Evolutionary conservation across 2,329 filamentous ascomycete genomes (phyloP).

Genomic region (Phaeoacremonium minimum): DNA sequence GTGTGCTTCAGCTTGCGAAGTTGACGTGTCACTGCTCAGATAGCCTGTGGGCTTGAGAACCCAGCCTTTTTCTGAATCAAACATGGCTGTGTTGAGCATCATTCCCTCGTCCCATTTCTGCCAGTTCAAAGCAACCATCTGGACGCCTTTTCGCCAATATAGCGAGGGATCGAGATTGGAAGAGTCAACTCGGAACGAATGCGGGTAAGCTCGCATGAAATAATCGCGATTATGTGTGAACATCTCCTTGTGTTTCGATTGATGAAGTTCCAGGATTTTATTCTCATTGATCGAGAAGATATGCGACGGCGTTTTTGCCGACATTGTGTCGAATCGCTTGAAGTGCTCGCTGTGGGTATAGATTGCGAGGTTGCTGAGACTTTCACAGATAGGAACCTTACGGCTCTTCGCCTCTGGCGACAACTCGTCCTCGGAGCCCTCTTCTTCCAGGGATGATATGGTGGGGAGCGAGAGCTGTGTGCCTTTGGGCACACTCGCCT

Average conservation of each 20-base stretch:
- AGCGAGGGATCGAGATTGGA: constrained; percentile 92
- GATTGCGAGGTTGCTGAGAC: constrained; percentile 70
- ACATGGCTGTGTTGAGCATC: constrained; percentile 98
- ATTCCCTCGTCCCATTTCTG: constrained; percentile 91
- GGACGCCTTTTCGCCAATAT: constrained; percentile 90
- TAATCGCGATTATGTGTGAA: constrained; percentile 84
- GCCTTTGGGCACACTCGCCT: constrained; percentile 17
- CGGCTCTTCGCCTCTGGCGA: constrained; percentile 36
- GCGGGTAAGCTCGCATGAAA: constrained; percentile 90
- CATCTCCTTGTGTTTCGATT: constrained; percentile 67
- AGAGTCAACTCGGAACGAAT: constrained; percentile 71
- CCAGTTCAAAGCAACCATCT: constrained; percentile 98
- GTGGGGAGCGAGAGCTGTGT: constrained; percentile 26
- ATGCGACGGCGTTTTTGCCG: constrained; percentile 54
- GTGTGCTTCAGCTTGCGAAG: constrained; percentile 39
- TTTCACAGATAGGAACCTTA: constrained; percentile 62
- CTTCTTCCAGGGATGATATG: constrained; percentile 27
- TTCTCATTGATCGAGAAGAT: constrained; percentile 90
- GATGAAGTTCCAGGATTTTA: constrained; percentile 56
- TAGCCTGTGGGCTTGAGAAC: constrained; percentile 78
- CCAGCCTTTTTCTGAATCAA: constrained; percentile 80
- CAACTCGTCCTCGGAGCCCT: constrained; percentile 39
- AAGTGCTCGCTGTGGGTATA: constrained; percentile 87
- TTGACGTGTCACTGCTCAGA: constrained; percentile 40
- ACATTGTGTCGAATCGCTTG: constrained; percentile 63